phyloP scores from a whole-genome alignment of 345 rosid species.

The Conringia planisiliqua region DNA sequence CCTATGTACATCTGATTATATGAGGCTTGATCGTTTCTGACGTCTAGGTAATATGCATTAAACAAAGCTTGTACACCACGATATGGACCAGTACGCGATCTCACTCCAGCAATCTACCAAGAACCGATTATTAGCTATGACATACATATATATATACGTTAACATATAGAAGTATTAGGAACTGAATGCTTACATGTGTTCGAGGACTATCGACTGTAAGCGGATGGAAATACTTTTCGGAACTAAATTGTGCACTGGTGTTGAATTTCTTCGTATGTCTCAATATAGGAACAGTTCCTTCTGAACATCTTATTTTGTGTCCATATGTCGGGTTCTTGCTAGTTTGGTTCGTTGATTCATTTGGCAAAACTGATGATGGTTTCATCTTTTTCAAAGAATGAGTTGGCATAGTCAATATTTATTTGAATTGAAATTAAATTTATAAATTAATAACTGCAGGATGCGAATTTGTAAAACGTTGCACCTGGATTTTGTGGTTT shows the following conservation, averaged over 20 bases:
- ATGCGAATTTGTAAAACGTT: not conserved
- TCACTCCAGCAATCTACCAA: constrained; percentile 10
- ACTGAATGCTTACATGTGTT: not conserved
- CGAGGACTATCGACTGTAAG: not conserved
- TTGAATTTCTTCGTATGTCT: not conserved
- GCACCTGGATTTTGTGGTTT: constrained; percentile 16
- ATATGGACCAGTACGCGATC: not conserved
- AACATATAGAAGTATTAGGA: not conserved
- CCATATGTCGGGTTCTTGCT: not conserved
- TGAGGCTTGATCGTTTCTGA: not conserved
- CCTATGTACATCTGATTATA: not conserved
- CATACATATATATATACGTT: not conserved
- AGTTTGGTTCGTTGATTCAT: not conserved
- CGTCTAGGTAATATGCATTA: not conserved
- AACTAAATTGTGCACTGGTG: not conserved
- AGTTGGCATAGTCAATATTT: not conserved
- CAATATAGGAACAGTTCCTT: not conserved
- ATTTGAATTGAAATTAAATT: not conserved
- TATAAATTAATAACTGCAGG: not conserved
- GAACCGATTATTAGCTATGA: not conserved
- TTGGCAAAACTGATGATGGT: not conserved
- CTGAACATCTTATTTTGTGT: not conserved
- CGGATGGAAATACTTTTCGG: not conserved
- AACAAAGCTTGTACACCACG: not conserved
- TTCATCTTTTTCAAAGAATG: not conserved